Conservation (phyloP, 2,329 filamentous ascomycete genomes). For the Chaetomiaceae sp. region DNA sequence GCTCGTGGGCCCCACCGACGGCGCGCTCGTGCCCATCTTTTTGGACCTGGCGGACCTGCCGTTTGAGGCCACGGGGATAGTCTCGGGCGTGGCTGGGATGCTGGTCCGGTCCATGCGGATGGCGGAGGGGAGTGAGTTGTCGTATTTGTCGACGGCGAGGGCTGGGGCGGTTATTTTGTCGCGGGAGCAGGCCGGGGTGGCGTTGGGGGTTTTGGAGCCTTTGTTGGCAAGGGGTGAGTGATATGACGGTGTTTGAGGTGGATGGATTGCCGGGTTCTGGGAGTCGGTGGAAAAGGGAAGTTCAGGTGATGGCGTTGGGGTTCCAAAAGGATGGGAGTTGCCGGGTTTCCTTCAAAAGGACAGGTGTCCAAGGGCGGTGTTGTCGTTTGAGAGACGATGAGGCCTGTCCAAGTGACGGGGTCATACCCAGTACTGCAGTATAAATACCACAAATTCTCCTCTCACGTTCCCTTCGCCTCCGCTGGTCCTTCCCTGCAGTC, state of each 20-base stretch:
- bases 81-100: constrained; percentile 84
- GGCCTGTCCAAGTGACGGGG: not conserved
- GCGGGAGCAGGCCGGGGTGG: constrained; percentile 67
- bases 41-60: constrained; percentile 78
- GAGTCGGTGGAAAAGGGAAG: no score
- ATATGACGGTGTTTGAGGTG: no score
- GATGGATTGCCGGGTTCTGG: not conserved
- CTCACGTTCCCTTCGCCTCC: not conserved
- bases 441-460: not conserved
- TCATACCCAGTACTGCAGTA: not conserved
- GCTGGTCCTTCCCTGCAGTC: not conserved
- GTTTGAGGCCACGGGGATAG: constrained; percentile 86
- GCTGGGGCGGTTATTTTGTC: constrained; percentile 86
- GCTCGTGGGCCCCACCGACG: constrained; percentile 69
- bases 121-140: constrained; percentile 54
- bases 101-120: constrained; percentile 67
- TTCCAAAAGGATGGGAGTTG: not conserved
- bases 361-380: not conserved
- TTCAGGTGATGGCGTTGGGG: not conserved
- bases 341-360: no score
- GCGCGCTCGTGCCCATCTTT: constrained; percentile 77
- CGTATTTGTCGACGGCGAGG: constrained; percentile 82
- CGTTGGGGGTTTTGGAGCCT: constrained; percentile 63
- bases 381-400: not conserved
- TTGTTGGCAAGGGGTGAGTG: constrained; percentile 38